phyloP scores from a whole-genome alignment of 176 grass and related monocot genomes.

The Ensete glaucum region DNA sequence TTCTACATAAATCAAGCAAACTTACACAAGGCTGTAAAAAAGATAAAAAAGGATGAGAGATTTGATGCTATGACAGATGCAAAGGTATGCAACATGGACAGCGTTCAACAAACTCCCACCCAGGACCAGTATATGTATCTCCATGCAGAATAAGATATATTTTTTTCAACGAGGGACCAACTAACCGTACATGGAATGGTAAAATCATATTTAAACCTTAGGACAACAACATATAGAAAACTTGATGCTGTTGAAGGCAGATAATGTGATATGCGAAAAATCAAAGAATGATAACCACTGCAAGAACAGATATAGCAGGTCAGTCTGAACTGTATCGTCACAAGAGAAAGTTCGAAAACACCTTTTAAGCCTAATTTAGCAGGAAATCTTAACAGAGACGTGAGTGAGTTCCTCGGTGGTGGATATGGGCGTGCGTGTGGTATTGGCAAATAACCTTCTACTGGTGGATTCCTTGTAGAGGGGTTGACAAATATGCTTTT shows the following conservation, averaged over 20 bases:
- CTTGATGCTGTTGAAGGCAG: background rate
- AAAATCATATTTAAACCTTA: background rate
- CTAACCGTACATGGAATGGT: background rate
- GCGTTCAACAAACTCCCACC: too few relatives aligned
- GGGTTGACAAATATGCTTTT: background rate
- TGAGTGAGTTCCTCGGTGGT: too few relatives aligned
- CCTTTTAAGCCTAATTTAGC: too few relatives aligned
- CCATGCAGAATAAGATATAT: background rate
- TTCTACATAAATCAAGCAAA: background rate
- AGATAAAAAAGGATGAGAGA: background rate
- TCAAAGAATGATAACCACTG: background rate
- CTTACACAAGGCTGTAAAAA: background rate
- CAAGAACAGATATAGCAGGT: background rate
- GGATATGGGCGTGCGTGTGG: too few relatives aligned
- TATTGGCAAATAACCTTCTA: background rate
- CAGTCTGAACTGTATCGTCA: background rate
- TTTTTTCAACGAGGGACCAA: background rate
- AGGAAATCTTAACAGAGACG: too few relatives aligned
- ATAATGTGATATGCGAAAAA: background rate
- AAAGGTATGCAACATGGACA: background rate
- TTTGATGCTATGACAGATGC: background rate
- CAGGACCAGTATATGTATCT: too few relatives aligned
- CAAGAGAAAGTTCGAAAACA: background rate
- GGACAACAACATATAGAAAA: background rate
- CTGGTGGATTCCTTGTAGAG: background rate